Percentiles rank a stretch among this genome's conserved stretches.
Conservation (phyloP, 305 asterid genomes). For the Nicotiana rustica region DNA sequence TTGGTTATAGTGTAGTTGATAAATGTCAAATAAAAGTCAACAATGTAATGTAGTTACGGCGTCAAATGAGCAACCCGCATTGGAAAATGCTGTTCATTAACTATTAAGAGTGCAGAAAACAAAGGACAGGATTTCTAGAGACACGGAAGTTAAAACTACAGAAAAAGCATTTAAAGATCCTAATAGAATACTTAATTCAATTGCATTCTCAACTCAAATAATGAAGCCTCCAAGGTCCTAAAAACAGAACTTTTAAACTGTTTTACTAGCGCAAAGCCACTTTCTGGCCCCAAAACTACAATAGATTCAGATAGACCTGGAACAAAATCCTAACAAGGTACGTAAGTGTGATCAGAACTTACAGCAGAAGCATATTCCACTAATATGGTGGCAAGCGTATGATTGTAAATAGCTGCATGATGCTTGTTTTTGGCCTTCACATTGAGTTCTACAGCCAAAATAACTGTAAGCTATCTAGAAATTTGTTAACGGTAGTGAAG, state of each 20-base stretch:
- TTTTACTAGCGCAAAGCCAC: background rate
- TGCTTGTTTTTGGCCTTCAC: slow-evolving; percentile 57
- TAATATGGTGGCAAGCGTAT: slow-evolving; percentile 78
- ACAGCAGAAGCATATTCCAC: slow-evolving; percentile 98
- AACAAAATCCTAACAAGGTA: slow-evolving; percentile 34
- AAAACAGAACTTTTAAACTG: slow-evolving; percentile 10
- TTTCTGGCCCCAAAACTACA: background rate
- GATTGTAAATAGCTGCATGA: slow-evolving; percentile 63
- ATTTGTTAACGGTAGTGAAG: background rate
- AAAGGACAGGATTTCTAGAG: background rate
- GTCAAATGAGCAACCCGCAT: slow-evolving; percentile 4
- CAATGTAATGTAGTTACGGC: background rate
- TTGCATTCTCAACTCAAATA: slow-evolving; percentile 14
- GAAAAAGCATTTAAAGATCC: background rate
- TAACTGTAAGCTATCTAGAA: slow-evolving; percentile 17
- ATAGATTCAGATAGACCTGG: slow-evolving; percentile 1
- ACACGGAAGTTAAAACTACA: slow-evolving; percentile 14
- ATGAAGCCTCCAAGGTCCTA: slow-evolving; percentile 1
- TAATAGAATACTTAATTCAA: background rate
- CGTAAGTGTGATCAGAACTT: slow-evolving; percentile 47
- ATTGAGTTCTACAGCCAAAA: slow-evolving; percentile 64
- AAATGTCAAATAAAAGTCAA: background rate
- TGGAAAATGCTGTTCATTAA: background rate
- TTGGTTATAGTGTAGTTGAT: background rate
- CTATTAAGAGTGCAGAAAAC: slow-evolving; percentile 23